Conservation (phyloP, 192 early-diverging fungal species). For the Umbelopsis ramanniana region DNA sequence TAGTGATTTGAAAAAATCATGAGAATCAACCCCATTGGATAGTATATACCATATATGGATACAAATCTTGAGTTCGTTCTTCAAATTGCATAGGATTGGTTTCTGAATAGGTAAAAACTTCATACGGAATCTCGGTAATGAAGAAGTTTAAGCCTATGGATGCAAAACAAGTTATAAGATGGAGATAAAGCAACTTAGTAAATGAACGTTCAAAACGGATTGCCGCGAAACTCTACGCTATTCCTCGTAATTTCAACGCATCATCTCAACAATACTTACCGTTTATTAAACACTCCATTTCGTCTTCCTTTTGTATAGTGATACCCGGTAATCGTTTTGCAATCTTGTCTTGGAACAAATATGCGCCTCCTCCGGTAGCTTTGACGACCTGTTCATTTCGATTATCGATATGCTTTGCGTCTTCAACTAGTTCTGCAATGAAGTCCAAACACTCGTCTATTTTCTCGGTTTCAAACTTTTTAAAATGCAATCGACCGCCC, state of each 20-base stretch:
- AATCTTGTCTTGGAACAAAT: conserved; percentile 74
- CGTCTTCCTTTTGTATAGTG: conserved; percentile 84
- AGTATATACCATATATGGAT: conserved; percentile 78
- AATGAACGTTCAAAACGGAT: no score
- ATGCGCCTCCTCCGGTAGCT: conserved; percentile 90
- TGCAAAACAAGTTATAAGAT: no score
- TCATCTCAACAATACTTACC: conserved; percentile 38
- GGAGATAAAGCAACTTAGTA: no score
- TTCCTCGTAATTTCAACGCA: no score
- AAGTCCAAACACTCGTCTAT: conserved; percentile 90
- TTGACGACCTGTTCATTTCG: conserved; percentile 62
- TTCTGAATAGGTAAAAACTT: conserved; percentile 92
- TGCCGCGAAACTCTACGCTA: no score
- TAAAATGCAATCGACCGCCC: conserved; percentile 91
- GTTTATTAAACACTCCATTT: conserved; percentile 87
- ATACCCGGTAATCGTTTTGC: conserved; percentile 51
- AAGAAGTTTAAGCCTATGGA: conserved; percentile 87
- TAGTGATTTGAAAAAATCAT: not conserved
- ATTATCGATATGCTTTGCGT: conserved; percentile 36
- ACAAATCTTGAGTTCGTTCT: conserved; percentile 63
- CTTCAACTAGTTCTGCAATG: conserved; percentile 66
- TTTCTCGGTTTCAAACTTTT: conserved; percentile 93
- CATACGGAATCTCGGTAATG: conserved; percentile 89
- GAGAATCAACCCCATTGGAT: conserved; percentile 36
- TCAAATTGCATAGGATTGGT: conserved; percentile 68